Conservation (phyloP, 371 early-diverging fungal genomes). For the Mucor mucedo region DNA sequence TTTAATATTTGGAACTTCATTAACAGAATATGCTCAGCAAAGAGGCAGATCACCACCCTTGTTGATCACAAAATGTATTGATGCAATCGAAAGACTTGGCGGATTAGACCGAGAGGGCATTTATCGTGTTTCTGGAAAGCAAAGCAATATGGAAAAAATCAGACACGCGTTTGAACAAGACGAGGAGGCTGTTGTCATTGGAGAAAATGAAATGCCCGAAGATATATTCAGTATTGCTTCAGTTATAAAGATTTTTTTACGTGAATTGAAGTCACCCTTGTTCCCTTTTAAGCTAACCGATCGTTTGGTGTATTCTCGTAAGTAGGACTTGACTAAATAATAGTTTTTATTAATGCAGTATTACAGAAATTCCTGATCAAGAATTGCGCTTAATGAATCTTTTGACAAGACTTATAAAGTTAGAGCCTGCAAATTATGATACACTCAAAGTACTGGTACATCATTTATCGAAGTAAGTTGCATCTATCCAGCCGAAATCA, state of each 20-base stretch:
- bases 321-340: neutral
- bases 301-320: slow-evolving; percentile 64
- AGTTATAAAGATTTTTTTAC: slow-evolving; percentile 67
- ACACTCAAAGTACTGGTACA: slow-evolving; percentile 57
- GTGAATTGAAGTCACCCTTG: slow-evolving; percentile 69
- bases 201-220: slow-evolving; percentile 54
- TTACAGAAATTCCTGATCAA: slow-evolving; percentile 54
- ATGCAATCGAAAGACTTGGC: slow-evolving; percentile 65
- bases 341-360: neutral
- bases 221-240: slow-evolving; percentile 66
- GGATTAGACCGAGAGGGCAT: slow-evolving; percentile 72
- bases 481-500: neutral
- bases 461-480: slow-evolving; percentile 58
- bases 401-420: slow-evolving; percentile 52
- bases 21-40: slow-evolving; percentile 56
- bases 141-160: slow-evolving; percentile 62
- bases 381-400: slow-evolving; percentile 56
- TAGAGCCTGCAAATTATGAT: slow-evolving; percentile 62
- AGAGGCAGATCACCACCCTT: slow-evolving; percentile 57
- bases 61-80: slow-evolving; percentile 61
- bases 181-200: slow-evolving; percentile 57
- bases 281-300: slow-evolving; percentile 66
- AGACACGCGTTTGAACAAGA: slow-evolving; percentile 62
- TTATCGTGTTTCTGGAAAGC: slow-evolving; percentile 70
- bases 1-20: slow-evolving; percentile 64